Conservation (phyloP, 2,329 filamentous ascomycete genomes). For the Monosporascus cannonballus region DNA sequence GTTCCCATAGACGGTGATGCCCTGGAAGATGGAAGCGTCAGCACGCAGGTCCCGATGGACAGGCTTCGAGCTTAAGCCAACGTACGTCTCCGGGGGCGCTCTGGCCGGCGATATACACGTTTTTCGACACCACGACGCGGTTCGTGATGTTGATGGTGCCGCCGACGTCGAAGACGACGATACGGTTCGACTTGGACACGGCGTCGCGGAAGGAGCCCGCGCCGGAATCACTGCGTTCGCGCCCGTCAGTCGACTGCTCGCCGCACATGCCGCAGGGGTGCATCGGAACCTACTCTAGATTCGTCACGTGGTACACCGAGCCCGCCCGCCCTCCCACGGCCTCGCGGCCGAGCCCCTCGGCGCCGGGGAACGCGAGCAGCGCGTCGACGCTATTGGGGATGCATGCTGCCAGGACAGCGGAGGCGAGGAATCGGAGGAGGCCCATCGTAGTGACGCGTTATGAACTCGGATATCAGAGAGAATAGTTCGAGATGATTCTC, state of each 20-base stretch:
- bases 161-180: slow-evolving; percentile 43
- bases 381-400: slow-evolving; percentile 7
- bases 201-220: slow-evolving; percentile 44
- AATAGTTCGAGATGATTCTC: neutral
- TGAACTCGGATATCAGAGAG: neutral
- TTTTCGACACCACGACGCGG: slow-evolving; percentile 39
- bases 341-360: slow-evolving; percentile 42
- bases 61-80: slow-evolving; percentile 6
- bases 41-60: neutral
- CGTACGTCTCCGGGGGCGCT: slow-evolving; percentile 41
- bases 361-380: slow-evolving; percentile 41
- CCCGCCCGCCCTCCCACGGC: slow-evolving; percentile 40
- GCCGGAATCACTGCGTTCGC: slow-evolving; percentile 32
- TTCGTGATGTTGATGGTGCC: slow-evolving; percentile 42
- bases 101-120: slow-evolving; percentile 43
- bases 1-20: slow-evolving; percentile 48
- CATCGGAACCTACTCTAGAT: slow-evolving; percentile 27
- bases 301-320: slow-evolving; percentile 42
- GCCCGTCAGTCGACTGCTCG: neutral
- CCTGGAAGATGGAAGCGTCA: slow-evolving; percentile 10
- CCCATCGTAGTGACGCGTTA: slow-evolving; percentile 7
- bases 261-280: neutral
- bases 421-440: slow-evolving; percentile 6
- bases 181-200: slow-evolving; percentile 40
- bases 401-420: slow-evolving; percentile 6